These are phyloP conservation scores for Mycena kentingensis DNA, from an alignment of 768 basidiomycete genomes.

Conservation along the genomic window DNA sequence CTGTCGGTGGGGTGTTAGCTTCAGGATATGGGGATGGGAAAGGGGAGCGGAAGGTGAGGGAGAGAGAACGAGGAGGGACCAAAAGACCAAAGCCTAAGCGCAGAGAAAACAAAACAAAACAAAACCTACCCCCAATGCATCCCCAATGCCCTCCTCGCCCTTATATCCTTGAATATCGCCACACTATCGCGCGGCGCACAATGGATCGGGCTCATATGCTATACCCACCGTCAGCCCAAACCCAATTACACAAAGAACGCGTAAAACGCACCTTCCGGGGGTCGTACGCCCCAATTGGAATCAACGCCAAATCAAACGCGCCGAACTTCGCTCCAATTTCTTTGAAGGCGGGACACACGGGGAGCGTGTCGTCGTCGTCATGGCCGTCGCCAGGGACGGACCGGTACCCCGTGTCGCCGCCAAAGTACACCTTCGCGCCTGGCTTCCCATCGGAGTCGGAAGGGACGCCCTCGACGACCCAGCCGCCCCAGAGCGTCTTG, in stretches of 20 bases:
- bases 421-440: conserved; percentile 55
- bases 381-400: conserved; percentile 48
- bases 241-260: no score
- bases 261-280: conserved; percentile 56
- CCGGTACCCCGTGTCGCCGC: conserved; percentile 69
- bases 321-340: conserved; percentile 67
- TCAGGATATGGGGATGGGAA: no score
- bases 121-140: conserved; percentile 69
- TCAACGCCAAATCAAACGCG: conserved; percentile 66
- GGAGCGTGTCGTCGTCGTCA: conserved; percentile 44
- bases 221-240: no score
- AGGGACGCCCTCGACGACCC: conserved; percentile 58
- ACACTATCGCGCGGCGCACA: conserved; percentile 71
- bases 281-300: conserved; percentile 71
- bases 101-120: no score
- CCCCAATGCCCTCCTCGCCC: conserved; percentile 59
- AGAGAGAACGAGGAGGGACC: no score
- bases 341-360: conserved; percentile 71
- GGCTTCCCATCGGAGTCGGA: conserved; percentile 21
- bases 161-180: conserved; percentile 62
- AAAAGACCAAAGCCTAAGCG: no score
- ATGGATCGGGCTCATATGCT: conserved; percentile 65
- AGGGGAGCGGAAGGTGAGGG: no score
- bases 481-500: conserved; percentile 65
- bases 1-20: no score